Percentiles rank a stretch among this genome's conserved stretches.
Conservation (phyloP, 2,329 filamentous ascomycete genomes). For the Acrodontium crateriforme region DNA sequence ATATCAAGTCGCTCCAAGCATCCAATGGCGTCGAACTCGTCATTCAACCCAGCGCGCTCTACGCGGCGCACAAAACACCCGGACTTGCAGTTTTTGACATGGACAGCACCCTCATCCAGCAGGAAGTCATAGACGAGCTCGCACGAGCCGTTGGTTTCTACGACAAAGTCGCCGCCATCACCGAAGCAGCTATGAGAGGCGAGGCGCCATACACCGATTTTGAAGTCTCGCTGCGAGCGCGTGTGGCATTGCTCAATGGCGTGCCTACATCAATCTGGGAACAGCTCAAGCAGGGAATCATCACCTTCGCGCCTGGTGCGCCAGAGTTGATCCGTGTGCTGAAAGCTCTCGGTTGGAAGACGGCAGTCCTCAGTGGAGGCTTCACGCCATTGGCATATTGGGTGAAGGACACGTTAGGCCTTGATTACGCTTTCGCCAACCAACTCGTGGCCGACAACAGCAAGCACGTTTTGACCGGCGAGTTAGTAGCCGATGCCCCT, state of each 20-base stretch:
- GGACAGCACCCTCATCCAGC: constrained; percentile 93
- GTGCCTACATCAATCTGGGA: constrained; percentile 59
- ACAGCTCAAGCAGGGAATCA: constrained; percentile 50
- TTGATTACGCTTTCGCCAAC: constrained; percentile 84
- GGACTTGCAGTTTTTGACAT: constrained; percentile 93
- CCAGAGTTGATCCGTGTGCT: constrained; percentile 59
- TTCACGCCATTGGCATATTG: constrained; percentile 82
- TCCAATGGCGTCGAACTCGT: constrained; percentile 11
- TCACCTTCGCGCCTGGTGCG: constrained; percentile 74
- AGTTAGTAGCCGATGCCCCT: constrained; percentile 51
- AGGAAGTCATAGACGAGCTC: constrained; percentile 95
- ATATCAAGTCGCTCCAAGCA: no score
- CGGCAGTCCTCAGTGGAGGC: constrained; percentile 81
- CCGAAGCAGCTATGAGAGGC: constrained; percentile 85
- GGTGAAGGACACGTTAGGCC: constrained; percentile 65
- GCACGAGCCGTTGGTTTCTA: constrained; percentile 59
- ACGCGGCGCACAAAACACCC: constrained; percentile 11
- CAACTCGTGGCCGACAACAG: constrained; percentile 53
- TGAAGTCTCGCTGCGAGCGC: constrained; percentile 63
- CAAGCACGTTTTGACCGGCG: constrained; percentile 49
- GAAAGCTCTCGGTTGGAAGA: constrained; percentile 67
- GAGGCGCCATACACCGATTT: constrained; percentile 64
- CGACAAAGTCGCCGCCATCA: constrained; percentile 73
- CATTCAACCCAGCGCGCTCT: constrained; percentile 11
- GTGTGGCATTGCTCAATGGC: constrained; percentile 68